Base-by-base conservation (phyloP, 352 stramenopile genomes). In the Phytophthora pluvialis region DNA sequence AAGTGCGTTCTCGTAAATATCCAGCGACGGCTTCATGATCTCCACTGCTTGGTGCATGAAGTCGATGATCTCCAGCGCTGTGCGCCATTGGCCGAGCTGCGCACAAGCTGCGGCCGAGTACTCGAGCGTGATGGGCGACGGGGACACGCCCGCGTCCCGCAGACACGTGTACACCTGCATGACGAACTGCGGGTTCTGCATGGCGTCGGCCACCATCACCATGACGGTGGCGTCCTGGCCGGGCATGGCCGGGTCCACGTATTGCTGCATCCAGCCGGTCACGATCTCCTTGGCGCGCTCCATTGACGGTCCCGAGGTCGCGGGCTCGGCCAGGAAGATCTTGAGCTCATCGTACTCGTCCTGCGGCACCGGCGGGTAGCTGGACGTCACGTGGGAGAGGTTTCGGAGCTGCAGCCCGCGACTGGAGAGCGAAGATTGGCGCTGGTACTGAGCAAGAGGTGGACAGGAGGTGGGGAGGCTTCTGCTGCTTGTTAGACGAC, bases 1-100 rank as follows among this genome's bases (percentile, higher is more conserved):
- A 46, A 93, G 72, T n/a, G 78, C 84, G 63, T 93, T 83, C 60
- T 93, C 84, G 48, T 91, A 93, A 26, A 93, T 85, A 49, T 78
- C 70, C 26, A 75, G 47, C 32, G 80, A 90, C 45, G 84, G 78
- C 28, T 87, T 74, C 84, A 91, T 93, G 42, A 89, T 68, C 25
- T 93, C 82, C 32, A 86, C 64, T 35, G 77, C 80, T 38, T 78
- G 26, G 52, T 90, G 81, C 84, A 93, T 93, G 52, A 77, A 81
- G 5, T 86, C 82, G 44, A 93, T 69, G 35, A 93, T 75, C 49
- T 93, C 80, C 25, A 77, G 63, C 7, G 77, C 77, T 28, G 75
- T 86, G 35, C 59, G 59, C 77, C 75, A 87, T 58, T 88, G 71
- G 40, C 82, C 79, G 5, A 86, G 70, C 32, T 69, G 25, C 3